A percentile compares a stretch with the other conserved stretches of the same genome.
Conservation (phyloP, 163 green algal genomes). For the Scenedesmus sp. region DNA sequence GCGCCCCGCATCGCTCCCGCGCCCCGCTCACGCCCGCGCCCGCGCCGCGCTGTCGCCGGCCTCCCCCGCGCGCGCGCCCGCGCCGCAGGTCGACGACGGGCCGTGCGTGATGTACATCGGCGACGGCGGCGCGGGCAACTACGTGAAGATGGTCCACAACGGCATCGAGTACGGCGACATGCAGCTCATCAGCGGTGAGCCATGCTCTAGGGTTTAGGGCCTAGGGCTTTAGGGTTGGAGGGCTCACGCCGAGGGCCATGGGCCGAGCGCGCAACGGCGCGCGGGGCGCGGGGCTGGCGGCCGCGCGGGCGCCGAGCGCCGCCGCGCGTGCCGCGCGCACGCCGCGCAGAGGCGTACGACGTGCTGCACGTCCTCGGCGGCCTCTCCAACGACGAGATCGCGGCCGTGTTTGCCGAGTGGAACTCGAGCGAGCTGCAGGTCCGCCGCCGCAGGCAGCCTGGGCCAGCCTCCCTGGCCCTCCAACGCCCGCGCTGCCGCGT, state of each 20-base stretch:
- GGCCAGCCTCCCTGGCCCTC: too few relatives aligned
- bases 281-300: too few relatives aligned
- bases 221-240: too few relatives aligned
- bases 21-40: background rate
- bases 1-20: background rate
- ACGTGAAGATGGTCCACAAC: slow-evolving; percentile 99
- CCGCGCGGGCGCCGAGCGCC: too few relatives aligned
- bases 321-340: too few relatives aligned
- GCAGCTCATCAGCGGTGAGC: slow-evolving; percentile 97
- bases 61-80: too few relatives aligned
- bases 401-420: slow-evolving; percentile 89
- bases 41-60: background rate
- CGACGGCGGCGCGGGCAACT: slow-evolving; percentile 94
- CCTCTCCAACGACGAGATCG: slow-evolving; percentile 95
- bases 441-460: too few relatives aligned
- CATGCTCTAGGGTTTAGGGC: slow-evolving; percentile 47
- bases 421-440: slow-evolving; percentile 83
- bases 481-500: too few relatives aligned
- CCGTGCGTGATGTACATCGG: slow-evolving; percentile 97
- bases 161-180: slow-evolving; percentile 99
- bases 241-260: too few relatives aligned
- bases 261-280: too few relatives aligned
- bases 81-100: slow-evolving; percentile 85
- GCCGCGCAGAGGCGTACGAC: slow-evolving; percentile 66
- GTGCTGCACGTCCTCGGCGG: slow-evolving; percentile 72